Conservation (phyloP, 2,329 filamentous ascomycete genomes). For the Beauveria sp. region DNA sequence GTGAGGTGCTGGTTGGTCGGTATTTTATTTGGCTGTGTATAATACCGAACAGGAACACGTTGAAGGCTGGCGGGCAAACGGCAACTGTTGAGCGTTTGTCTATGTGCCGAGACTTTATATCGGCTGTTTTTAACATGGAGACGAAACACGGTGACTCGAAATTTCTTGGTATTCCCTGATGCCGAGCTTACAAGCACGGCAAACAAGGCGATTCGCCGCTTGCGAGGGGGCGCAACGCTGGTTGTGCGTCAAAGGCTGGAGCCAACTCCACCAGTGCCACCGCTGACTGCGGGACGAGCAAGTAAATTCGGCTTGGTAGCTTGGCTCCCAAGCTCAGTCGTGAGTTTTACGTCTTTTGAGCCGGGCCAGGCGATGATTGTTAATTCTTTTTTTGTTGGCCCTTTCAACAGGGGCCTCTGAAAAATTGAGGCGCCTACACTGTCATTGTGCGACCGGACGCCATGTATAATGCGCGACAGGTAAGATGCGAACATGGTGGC, state of each 20-base stretch:
- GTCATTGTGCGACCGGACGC: too few species aligned
- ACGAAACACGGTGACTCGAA: background rate
- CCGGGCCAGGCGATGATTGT: too few species aligned
- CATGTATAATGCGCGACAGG: too few species aligned
- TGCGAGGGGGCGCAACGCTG: background rate
- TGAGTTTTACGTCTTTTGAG: too few species aligned
- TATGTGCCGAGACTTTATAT: too few species aligned
- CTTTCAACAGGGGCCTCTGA: too few species aligned
- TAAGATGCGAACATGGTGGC: too few species aligned
- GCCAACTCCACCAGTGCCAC: background rate
- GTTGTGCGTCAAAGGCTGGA: background rate
- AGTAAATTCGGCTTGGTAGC: background rate
- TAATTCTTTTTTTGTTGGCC: too few species aligned
- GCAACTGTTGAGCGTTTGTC: background rate
- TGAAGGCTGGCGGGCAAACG: background rate
- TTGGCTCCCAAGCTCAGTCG: background rate
- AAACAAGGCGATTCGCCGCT: background rate
- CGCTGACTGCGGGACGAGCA: background rate
- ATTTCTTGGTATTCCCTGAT: background rate
- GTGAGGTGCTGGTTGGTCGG: background rate
- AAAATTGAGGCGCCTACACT: too few species aligned
- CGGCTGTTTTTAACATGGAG: background rate
- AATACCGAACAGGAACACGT: background rate
- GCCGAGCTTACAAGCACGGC: background rate
- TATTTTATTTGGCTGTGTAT: background rate